phyloP scores from a whole-genome alignment of 176 grass and related monocot genomes.

The Oryza coarctata region DNA sequence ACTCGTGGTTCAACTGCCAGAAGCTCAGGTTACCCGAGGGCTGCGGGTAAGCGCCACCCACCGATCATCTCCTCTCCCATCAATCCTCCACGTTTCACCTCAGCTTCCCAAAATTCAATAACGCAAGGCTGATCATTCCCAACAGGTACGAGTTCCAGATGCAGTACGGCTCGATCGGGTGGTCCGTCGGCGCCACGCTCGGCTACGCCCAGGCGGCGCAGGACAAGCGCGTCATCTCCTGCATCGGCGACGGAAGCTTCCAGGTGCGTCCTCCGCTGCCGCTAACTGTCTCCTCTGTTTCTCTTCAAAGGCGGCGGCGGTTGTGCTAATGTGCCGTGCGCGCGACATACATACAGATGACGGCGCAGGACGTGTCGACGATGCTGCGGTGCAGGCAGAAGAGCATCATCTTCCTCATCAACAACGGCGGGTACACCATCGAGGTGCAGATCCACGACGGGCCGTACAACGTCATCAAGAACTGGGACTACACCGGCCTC shows the following conservation, averaged over 20 bases:
- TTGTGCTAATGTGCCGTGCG: neutral
- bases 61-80: neutral
- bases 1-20: conserved; percentile 77
- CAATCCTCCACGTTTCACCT: neutral
- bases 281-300: neutral
- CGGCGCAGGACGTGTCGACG: conserved; percentile 65
- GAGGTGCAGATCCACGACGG: conserved; percentile 75
- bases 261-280: conserved; percentile 34
- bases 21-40: conserved; percentile 65
- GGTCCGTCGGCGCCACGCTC: conserved; percentile 69
- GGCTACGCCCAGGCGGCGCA: conserved; percentile 64
- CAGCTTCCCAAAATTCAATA: neutral
- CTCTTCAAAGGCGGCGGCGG: neutral
- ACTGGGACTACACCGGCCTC: conserved; percentile 64
- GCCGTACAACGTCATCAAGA: conserved; percentile 77
- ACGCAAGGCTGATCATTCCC: neutral
- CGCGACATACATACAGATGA: conserved; percentile 7
- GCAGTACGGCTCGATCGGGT: conserved; percentile 75
- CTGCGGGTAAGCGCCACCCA: conserved; percentile 39
- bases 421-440: conserved; percentile 69
- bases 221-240: conserved; percentile 67
- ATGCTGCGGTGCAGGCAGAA: conserved; percentile 64
- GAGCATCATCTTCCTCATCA: conserved; percentile 67
- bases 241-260: conserved; percentile 69
- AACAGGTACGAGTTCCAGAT: conserved; percentile 70